phyloP scores from a whole-genome alignment of 176 grass and related monocot species.

The Musa acuminata region DNA sequence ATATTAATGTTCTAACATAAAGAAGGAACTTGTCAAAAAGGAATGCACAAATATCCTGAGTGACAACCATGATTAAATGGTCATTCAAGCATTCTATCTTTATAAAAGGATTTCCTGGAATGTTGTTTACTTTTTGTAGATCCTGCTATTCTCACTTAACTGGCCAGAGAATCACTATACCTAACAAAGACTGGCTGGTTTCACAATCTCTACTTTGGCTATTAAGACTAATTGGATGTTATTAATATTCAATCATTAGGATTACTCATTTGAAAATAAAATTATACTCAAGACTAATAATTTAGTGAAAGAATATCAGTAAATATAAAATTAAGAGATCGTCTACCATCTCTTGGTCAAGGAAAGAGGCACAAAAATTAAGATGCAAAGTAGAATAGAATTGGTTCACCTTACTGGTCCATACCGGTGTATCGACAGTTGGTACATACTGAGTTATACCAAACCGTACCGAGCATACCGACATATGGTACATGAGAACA shows the following conservation, averaged over 20 bases:
- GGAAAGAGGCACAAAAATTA: neutral
- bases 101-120: neutral
- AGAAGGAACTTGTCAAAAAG: constrained; percentile 14
- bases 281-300: neutral
- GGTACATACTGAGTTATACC: too few species aligned
- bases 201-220: neutral
- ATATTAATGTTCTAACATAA: neutral
- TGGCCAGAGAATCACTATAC: neutral
- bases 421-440: too few species aligned
- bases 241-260: neutral
- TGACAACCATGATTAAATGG: neutral
- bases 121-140: too few species aligned
- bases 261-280: neutral
- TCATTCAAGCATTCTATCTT: neutral
- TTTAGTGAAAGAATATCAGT: neutral
- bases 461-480: too few species aligned
- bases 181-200: neutral
- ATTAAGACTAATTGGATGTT: neutral
- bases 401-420: too few species aligned
- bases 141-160: neutral
- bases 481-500: too few species aligned
- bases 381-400: neutral
- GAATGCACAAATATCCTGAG: neutral
- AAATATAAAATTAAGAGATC: neutral
- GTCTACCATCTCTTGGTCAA: neutral